Conservation (phyloP, 1,284 basidiomycete species). For the Anthracocystis panici-leucophaei region DNA sequence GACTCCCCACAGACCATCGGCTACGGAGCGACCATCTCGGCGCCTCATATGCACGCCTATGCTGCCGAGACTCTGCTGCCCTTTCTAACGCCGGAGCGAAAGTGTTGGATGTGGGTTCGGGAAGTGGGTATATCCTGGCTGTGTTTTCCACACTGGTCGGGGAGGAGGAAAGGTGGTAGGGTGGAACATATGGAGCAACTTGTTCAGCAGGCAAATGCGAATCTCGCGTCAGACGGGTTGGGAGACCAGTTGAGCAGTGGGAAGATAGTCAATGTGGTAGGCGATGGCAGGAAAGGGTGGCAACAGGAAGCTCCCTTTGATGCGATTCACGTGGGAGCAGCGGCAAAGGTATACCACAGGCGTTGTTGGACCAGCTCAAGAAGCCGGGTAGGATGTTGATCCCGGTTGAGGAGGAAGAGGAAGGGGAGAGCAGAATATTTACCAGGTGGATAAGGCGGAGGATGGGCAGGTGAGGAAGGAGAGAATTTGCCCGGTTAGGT, state of each 20-base stretch:
- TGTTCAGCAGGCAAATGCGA: slow-evolving; percentile 76
- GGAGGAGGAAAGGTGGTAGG: slow-evolving; percentile 75
- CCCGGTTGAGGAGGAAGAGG: slow-evolving; percentile 78
- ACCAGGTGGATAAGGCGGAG: slow-evolving; percentile 73
- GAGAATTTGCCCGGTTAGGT: slow-evolving; percentile 81
- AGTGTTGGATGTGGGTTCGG: slow-evolving; percentile 78
- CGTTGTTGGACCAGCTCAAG: slow-evolving; percentile 81
- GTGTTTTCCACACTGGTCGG: slow-evolving; percentile 64
- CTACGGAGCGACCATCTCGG: slow-evolving; percentile 85
- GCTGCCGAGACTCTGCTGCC: slow-evolving; percentile 80
- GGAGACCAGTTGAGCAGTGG: slow-evolving; percentile 75
- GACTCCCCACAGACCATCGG: slow-evolving; percentile 87
- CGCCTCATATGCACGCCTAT: slow-evolving; percentile 88
- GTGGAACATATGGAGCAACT: slow-evolving; percentile 83
- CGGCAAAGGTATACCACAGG: slow-evolving; percentile 75
- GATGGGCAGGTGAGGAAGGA: slow-evolving; percentile 78
- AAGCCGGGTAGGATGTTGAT: slow-evolving; percentile 91
- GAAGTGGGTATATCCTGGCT: slow-evolving; percentile 60
- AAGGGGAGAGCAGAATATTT: slow-evolving; percentile 50
- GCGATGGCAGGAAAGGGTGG: slow-evolving; percentile 79
- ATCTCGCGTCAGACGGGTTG: slow-evolving; percentile 80
- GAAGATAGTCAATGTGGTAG: slow-evolving; percentile 74
- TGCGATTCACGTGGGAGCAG: slow-evolving; percentile 93
- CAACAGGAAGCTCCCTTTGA: slow-evolving; percentile 78
- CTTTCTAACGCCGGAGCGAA: slow-evolving; percentile 77